Base-by-base conservation (phyloP, 257 asterid species). In the Phtheirospermum japonicum region DNA sequence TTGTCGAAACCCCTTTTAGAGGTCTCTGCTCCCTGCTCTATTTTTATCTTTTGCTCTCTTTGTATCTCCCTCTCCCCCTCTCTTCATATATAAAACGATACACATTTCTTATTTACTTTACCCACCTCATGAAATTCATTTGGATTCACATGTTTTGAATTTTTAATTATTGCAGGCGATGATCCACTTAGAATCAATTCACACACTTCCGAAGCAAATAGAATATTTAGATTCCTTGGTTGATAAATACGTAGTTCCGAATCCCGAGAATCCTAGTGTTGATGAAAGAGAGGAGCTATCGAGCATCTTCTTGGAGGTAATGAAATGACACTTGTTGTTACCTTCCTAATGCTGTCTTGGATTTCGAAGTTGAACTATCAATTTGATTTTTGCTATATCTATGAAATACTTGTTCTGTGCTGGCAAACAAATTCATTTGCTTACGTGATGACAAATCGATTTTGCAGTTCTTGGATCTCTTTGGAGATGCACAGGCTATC, bases 101-200 rank as follows among this genome's bases (percentile, higher is more conserved):
- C 9, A n/a, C 3, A 12, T 13, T 14, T 14, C 36, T 23, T 9
- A 7, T 9, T 40, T 50, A 50, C 31, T 10, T 20, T 49, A 7
- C 13, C 18, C 14, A 19, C 34, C 30, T 17, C 9, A 18, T 39
- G 63, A 34, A 26, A 32, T 69, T 64, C 58, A 9, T 26, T 45
- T 55, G 67, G 48, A n/a, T 62, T 68, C 33, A 54, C 5, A 9
- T 52, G 34, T 68, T 52, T 23, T 46, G 34, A 19, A 20, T 37
- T 71, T 73, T 49, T 33, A 59, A 62, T 51, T 37, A 37, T 69
- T 76, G 79, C 87, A 93, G 99, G 97, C 99, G 26, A 74, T 93
- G 76, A 93, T 93, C 64, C 95, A 89, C 80, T 78, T 93, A 16
- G 99, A 93, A 79, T 89, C 99, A 9, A 80, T 93, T 76, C 97